These are phyloP conservation scores for Globisporangium cederbergense DNA, from an alignment of 352 stramenopile genomes.

Conservation along the genomic window DNA sequence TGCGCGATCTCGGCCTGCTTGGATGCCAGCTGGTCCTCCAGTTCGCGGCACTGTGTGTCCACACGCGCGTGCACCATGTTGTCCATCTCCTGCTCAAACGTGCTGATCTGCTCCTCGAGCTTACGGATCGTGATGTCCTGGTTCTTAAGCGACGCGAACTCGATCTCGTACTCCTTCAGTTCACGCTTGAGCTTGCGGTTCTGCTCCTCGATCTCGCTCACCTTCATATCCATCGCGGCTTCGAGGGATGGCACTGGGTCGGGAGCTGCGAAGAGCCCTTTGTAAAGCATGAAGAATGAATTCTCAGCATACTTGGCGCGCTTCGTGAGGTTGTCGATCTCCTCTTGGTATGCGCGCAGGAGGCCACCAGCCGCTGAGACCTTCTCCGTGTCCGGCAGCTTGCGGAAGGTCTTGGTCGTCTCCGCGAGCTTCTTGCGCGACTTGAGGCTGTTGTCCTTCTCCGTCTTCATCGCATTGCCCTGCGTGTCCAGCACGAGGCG, in stretches of 20 bases:
- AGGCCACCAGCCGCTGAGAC: slow-evolving; percentile 45
- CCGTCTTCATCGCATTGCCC: slow-evolving; percentile 74
- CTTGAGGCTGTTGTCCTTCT: slow-evolving; percentile 75
- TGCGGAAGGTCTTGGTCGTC: slow-evolving; percentile 80
- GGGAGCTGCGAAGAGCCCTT: slow-evolving; percentile 78
- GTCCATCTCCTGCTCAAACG: slow-evolving; percentile 75
- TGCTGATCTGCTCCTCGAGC: slow-evolving; percentile 88
- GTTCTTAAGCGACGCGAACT: slow-evolving; percentile 95
- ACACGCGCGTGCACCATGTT: slow-evolving; percentile 59
- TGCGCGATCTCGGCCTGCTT: slow-evolving; percentile 77
- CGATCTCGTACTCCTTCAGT: slow-evolving; percentile 91
- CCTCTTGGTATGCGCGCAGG: slow-evolving; percentile 90
- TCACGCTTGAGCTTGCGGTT: slow-evolving; percentile 89
- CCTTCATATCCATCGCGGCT: slow-evolving; percentile 45
- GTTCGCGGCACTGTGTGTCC: slow-evolving; percentile 49
- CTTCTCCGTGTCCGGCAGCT: slow-evolving; percentile 74
- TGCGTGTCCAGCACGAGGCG: slow-evolving; percentile 74
- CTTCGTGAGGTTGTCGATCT: slow-evolving; percentile 90
- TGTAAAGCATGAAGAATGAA: slow-evolving; percentile 86
- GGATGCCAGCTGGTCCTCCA: slow-evolving; percentile 63
- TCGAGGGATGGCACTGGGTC: slow-evolving; percentile 80
- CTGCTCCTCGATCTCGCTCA: slow-evolving; percentile 88
- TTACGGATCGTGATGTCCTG: slow-evolving; percentile 97
- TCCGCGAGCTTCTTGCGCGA: slow-evolving; percentile 86
- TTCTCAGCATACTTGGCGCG: slow-evolving; percentile 91